Evolutionary conservation across 179 eudicot genomes (phyloP), one percentile per base, ranked within the genome.

Genomic region (Beta lomatogona): DNA sequence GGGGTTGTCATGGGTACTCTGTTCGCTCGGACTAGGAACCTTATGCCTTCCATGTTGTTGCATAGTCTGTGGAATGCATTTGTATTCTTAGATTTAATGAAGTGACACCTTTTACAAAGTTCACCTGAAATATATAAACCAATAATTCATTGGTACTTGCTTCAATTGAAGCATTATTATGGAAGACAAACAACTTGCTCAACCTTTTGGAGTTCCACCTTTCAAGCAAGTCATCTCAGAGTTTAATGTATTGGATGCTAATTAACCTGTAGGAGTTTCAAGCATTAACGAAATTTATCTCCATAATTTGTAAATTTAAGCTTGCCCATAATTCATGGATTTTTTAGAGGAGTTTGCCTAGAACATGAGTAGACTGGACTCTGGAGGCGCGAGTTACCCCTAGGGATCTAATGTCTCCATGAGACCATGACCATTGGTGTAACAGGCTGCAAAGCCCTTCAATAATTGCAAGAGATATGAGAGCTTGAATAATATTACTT

Each of bases 1-100:
- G 95, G 97, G 84, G 76, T 92, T 63, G 93, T 93, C 76, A 91
- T 93, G 95, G 97, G 97, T 66, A 77, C 87, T 58, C 87, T 90
- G 61, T 93, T 88, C 82, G 83, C 94, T 18, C 88, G 97, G 81
- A 91, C 97, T 8, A 89, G 93, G 82, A 93, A 93, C 85, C 88
- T 93, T 45, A 68, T 93, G 53, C 94, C 97, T 16, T 89, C 95
- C 18, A 91, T 93, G 89, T 85, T 93, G 75, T 86, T 93, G 87
- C 97, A 93, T 59, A 92, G 97, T 72, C 87, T 93, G 66, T 93
- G 97, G 97, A 93, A 93, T 84, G 93, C 91, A 44, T 93, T 93
- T 80, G 96, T 93, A 75, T 93, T 93, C 80, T 83, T 93, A 77
- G 97, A 90, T 87, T 77, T 93, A 73, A 93, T 93, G 97, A 93